Evolutionary conservation across 2,329 filamentous ascomycete genomes (phyloP).

Genomic region (Chrysoporthe cubensis): DNA sequence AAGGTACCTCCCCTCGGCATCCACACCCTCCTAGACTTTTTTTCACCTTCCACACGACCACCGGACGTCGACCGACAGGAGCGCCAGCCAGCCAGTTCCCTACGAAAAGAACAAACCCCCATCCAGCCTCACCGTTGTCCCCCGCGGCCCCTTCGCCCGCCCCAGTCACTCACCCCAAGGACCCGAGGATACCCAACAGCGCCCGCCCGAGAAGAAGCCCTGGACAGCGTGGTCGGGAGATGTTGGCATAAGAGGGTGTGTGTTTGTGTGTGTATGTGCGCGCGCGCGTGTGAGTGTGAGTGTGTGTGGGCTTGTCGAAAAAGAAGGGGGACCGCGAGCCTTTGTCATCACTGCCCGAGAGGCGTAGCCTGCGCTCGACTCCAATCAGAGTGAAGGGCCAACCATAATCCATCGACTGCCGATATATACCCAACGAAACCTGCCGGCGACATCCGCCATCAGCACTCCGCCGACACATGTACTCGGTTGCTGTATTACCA

Average conservation of each 20-base stretch:
- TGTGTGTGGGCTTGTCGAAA: slow-evolving; percentile 19
- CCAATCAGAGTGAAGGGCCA: slow-evolving; percentile 19
- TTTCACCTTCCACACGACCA: slow-evolving; percentile 40
- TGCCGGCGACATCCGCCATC: slow-evolving; percentile 31
- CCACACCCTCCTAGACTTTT: slow-evolving; percentile 37
- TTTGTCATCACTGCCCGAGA: slow-evolving; percentile 22
- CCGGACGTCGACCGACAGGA: slow-evolving; percentile 54
- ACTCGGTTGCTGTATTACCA: slow-evolving; percentile 37
- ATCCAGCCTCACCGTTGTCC: not conserved
- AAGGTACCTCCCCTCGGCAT: slow-evolving; percentile 46
- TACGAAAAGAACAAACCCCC: not conserved
- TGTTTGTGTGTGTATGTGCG: not conserved
- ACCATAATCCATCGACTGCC: slow-evolving; percentile 26
- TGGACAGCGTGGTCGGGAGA: slow-evolving; percentile 25
- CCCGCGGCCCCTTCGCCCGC: not conserved
- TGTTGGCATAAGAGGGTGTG: slow-evolving; percentile 15
- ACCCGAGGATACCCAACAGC: not conserved
- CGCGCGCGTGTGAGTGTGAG: not conserved
- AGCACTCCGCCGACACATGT: slow-evolving; percentile 42
- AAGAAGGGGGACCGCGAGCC: slow-evolving; percentile 22
- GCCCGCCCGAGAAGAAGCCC: not conserved
- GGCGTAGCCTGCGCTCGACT: not conserved
- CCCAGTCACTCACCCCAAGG: not conserved
- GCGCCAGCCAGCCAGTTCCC: not conserved
- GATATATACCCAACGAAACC: slow-evolving; percentile 29